These are phyloP conservation scores for Rubus parviflorus DNA, from an alignment of 306 rosid species.

Conservation along the genomic window DNA sequence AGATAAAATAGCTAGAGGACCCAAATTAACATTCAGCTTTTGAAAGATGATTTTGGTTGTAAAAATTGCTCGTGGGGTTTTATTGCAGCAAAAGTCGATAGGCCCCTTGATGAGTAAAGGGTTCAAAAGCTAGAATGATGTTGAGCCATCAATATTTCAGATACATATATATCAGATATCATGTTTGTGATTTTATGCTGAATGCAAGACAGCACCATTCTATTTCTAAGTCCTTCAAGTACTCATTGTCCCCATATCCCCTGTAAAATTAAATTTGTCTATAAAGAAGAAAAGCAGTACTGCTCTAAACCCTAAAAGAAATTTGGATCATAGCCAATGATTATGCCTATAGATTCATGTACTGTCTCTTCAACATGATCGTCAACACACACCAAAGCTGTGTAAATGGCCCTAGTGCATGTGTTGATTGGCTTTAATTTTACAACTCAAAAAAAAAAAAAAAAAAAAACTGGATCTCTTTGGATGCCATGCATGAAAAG, in stretches of 20 bases:
- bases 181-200: slow-evolving; percentile 66
- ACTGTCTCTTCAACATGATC: slow-evolving; percentile 23
- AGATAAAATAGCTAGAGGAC: slow-evolving; percentile 32
- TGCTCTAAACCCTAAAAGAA: not conserved
- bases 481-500: slow-evolving; percentile 72
- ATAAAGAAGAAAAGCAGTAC: slow-evolving; percentile 27
- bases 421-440: slow-evolving; percentile 20
- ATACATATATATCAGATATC: slow-evolving; percentile 32
- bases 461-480: slow-evolving; percentile 28
- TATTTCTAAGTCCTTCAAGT: slow-evolving; percentile 38
- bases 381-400: not conserved
- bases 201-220: slow-evolving; percentile 70
- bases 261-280: slow-evolving; percentile 25
- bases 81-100: slow-evolving; percentile 41
- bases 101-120: slow-evolving; percentile 43
- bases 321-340: slow-evolving; percentile 35
- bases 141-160: slow-evolving; percentile 11
- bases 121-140: slow-evolving; percentile 78
- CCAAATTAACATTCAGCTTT: slow-evolving; percentile 29
- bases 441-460: slow-evolving; percentile 2
- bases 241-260: slow-evolving; percentile 47
- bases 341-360: slow-evolving; percentile 15
- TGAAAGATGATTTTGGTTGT: slow-evolving; percentile 39
- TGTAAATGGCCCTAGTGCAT: slow-evolving; percentile 4
- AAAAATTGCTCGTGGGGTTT: slow-evolving; percentile 58